These are phyloP conservation scores for Diaporthe sp. DNA, from an alignment of 2,329 filamentous ascomycete genomes.

Conservation along the genomic window DNA sequence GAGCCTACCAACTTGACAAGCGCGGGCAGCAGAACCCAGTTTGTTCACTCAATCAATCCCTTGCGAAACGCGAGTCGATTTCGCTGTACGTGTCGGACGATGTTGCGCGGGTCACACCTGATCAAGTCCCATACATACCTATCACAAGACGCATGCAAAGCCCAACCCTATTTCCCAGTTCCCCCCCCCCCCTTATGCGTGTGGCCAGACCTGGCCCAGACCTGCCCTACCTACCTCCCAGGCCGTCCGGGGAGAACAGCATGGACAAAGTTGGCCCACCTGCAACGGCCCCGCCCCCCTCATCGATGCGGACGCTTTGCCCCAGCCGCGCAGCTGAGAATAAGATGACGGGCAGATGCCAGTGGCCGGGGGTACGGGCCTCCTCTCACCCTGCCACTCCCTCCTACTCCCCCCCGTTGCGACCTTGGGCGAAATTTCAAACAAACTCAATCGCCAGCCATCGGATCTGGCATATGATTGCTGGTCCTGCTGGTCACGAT, in stretches of 20 bases:
- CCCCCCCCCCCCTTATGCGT: not conserved
- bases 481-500: not conserved
- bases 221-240: not conserved
- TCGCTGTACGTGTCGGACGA: not conserved
- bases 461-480: constrained; percentile 11
- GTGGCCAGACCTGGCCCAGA: not conserved
- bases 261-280: not conserved
- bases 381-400: not conserved
- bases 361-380: not conserved
- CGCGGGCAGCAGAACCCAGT: not conserved
- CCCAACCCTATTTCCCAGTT: not conserved
- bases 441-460: constrained; percentile 27
- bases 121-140: not conserved
- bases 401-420: not conserved
- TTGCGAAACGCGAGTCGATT: not conserved
- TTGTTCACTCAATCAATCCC: too few species aligned
- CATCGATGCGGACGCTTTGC: not conserved
- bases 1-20: not conserved
- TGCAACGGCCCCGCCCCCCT: not conserved
- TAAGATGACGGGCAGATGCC: not conserved
- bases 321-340: not conserved
- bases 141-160: constrained; percentile 15
- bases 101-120: not conserved
- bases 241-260: not conserved
- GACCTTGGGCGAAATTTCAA: constrained; percentile 11